A percentile compares a stretch with the other conserved stretches of the same genome.
These are phyloP conservation scores for Leucaena leucocephala DNA, from an alignment of 306 rosid species.

Conservation along the genomic window DNA sequence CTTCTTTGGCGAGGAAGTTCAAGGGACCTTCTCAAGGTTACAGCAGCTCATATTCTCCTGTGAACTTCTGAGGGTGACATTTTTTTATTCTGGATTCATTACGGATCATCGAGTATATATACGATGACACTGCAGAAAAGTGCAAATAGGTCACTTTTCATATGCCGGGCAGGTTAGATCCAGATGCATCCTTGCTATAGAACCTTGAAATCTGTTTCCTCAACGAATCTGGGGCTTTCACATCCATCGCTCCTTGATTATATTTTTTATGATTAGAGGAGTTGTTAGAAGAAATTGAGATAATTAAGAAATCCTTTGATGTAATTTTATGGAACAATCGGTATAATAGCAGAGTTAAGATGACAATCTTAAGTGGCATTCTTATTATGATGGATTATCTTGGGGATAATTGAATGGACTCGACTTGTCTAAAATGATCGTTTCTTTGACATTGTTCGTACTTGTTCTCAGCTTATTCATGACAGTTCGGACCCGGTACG, in stretches of 20 bases:
- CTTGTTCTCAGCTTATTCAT: too few relatives aligned
- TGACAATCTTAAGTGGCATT: conserved; percentile 27
- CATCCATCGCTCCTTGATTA: conserved; percentile 1
- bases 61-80: conserved; percentile 64
- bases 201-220: conserved; percentile 27
- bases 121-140: conserved; percentile 40
- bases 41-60: conserved; percentile 77
- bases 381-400: conserved; percentile 30
- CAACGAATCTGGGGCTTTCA: conserved; percentile 5
- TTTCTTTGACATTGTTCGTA: conserved; percentile 5
- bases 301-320: conserved; percentile 4
- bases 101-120: conserved; percentile 31
- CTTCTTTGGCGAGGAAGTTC: conserved; percentile 65
- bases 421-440: conserved; percentile 6
- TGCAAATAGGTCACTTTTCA: conserved; percentile 34
- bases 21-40: conserved; percentile 75
- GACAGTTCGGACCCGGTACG: background rate
- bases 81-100: conserved; percentile 40
- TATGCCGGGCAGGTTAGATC: conserved; percentile 34
- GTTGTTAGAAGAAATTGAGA: conserved; percentile 3
- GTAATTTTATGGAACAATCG: conserved; percentile 7
- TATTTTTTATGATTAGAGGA: background rate
- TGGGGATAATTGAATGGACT: conserved; percentile 23
- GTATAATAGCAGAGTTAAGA: conserved; percentile 31
- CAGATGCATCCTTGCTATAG: conserved; percentile 34